Evolutionary conservation across 345 rosid species (phyloP), one percentile per base, ranked within the genome.

Genomic region (Durio zibethinus): DNA sequence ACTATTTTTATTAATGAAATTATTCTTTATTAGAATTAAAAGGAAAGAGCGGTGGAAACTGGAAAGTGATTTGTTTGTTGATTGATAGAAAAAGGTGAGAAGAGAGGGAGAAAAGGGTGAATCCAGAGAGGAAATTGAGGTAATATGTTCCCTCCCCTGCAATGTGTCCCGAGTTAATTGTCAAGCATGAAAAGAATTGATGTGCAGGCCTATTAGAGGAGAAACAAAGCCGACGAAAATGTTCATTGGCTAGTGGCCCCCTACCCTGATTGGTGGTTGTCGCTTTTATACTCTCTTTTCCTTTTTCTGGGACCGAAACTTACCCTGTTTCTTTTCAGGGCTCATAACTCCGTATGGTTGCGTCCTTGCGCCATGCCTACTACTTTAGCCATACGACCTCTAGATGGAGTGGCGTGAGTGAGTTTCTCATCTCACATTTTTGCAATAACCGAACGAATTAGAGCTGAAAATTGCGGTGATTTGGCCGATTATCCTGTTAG

Each of bases 261-360:
- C 0, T 15, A 42, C 40, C 21, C 42, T 16, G 68, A 63, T 20
- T 38, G 71, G 29, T 38, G 29, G 21, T 40, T 12, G 33, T 12
- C 42, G 42, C 73, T 68, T 68, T 25, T 18, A 43, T 1, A 23
- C 21, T 71, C 7, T 35, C 27, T 43, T 48, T 71, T 20, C 42
- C 42, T 45, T 35, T 71, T 71, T 20, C 42, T 18, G 42, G 60
- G 29, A 31, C 74, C 60, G 33, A 31, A 50, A 36, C 27, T 31
- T 2, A 31, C 4, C 1, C 27, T 52, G 29, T 61, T 33, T 71
- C 75, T 50, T 50, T 31, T 1, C 27, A 50, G 75, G 75, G 29
- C 33, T 71, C 54, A 50, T 71, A 48, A 48, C n/a, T 29, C 38
- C 54, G 25, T 27, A 45, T 69, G 56, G 57, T 47, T 69, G 73